Evolutionary conservation across 2,329 filamentous ascomycete species (phyloP).

Genomic region (Epichloe gansuensis): DNA sequence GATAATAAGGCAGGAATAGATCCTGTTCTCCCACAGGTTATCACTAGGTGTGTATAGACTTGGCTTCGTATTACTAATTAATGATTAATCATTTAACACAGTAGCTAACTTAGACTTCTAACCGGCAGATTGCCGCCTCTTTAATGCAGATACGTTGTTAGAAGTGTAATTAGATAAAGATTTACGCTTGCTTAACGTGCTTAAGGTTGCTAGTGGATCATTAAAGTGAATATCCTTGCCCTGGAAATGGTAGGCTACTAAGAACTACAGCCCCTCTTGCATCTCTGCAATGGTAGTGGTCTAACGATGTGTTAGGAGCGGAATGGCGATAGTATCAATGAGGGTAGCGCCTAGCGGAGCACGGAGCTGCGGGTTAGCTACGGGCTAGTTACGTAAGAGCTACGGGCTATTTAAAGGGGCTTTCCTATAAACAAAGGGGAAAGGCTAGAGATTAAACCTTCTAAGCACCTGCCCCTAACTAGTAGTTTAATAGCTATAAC

Average conservation of each 20-base stretch:
- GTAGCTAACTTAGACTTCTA: slow-evolving; percentile 6
- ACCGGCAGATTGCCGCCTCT: slow-evolving; percentile 7
- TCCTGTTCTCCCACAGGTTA: slow-evolving; percentile 7
- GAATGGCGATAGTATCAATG: too few species aligned
- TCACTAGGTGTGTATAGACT: slow-evolving; percentile 6
- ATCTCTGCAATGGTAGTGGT: slow-evolving; percentile 9
- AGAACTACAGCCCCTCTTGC: slow-evolving; percentile 7
- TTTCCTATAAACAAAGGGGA: too few species aligned
- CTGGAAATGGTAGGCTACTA: background rate
- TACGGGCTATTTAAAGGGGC: too few species aligned
- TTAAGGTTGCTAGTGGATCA: background rate
- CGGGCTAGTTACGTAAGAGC: too few species aligned
- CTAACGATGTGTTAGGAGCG: slow-evolving; percentile 4
- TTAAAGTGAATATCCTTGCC: slow-evolving; percentile 1
- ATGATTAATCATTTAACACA: background rate
- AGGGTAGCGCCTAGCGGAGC: too few species aligned
- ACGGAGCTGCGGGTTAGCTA: too few species aligned
- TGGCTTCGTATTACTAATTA: slow-evolving; percentile 1
- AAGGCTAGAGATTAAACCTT: too few species aligned
- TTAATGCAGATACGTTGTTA: slow-evolving; percentile 3
- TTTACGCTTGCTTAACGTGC: slow-evolving; percentile 3
- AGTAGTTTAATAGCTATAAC: too few species aligned
- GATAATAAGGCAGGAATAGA: slow-evolving; percentile 4
- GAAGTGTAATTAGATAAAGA: slow-evolving; percentile 4
- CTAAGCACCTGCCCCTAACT: too few species aligned